A percentile compares a stretch with the other conserved stretches of the same genome.
phyloP scores from a whole-genome alignment of 1,284 basidiomycete genomes.

The Fomitopsis schrenkii region DNA sequence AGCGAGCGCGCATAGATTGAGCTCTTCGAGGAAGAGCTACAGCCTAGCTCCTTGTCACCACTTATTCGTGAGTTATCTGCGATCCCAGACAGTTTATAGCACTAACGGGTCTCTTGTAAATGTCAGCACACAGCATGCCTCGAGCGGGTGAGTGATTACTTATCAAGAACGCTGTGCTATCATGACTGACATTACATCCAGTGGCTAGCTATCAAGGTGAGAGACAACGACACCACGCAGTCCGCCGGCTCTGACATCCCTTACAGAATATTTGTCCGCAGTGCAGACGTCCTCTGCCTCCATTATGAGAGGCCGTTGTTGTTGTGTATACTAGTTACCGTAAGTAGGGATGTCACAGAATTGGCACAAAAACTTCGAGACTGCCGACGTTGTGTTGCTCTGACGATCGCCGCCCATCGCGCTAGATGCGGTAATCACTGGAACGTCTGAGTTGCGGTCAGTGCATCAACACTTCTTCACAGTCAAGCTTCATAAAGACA shows the following conservation, averaged over 20 bases:
- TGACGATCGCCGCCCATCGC: too few species aligned
- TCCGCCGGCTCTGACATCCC: neutral
- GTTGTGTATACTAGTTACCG: too few species aligned
- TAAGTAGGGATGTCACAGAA: too few species aligned
- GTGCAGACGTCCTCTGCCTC: slow-evolving; percentile 76
- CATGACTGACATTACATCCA: slow-evolving; percentile 27
- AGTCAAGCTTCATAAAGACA: too few species aligned
- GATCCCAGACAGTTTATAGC: neutral
- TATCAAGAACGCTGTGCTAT: neutral
- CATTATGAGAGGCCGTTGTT: slow-evolving; percentile 43
- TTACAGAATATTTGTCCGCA: slow-evolving; percentile 83
- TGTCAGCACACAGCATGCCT: slow-evolving; percentile 76
- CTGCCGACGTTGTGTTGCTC: too few species aligned
- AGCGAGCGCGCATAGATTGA: slow-evolving; percentile 24
- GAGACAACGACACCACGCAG: neutral
- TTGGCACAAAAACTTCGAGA: too few species aligned
- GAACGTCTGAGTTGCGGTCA: too few species aligned
- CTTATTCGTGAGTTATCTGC: slow-evolving; percentile 63
- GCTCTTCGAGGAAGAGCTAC: slow-evolving; percentile 48
- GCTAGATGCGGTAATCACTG: too few species aligned
- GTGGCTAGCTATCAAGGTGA: slow-evolving; percentile 89
- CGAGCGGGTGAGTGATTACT: slow-evolving; percentile 47
- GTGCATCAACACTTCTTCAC: too few species aligned
- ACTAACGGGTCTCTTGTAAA: neutral
- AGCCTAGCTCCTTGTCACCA: slow-evolving; percentile 88